Evolutionary conservation across 768 basidiomycete species (phyloP).

Genomic region (Boletellus sp.): DNA sequence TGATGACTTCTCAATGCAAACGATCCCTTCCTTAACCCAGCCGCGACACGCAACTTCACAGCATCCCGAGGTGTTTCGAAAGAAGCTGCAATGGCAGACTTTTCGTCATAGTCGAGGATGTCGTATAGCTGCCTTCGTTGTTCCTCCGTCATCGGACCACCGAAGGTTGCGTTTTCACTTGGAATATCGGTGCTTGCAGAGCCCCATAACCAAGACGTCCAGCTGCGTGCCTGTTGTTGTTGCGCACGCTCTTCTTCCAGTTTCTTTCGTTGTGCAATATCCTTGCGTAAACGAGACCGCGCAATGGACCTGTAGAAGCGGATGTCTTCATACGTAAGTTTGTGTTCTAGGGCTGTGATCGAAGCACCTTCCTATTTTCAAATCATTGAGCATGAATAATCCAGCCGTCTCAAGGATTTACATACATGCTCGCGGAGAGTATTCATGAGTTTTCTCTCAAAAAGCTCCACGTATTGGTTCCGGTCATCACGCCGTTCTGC

Average conservation of each 20-base stretch:
- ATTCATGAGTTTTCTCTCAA: slow-evolving; percentile 67
- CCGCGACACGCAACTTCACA: slow-evolving; percentile 67
- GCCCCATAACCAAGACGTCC: slow-evolving; percentile 84
- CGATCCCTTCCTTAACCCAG: slow-evolving; percentile 83
- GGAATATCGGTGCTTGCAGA: slow-evolving; percentile 39
- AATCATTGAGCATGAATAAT: not conserved
- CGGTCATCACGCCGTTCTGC: slow-evolving; percentile 85
- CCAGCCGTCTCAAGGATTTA: not conserved
- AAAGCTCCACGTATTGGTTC: slow-evolving; percentile 78
- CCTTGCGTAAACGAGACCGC: slow-evolving; percentile 81
- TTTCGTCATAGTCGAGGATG: slow-evolving; percentile 89
- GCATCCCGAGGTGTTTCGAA: slow-evolving; percentile 77
- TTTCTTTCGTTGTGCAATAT: slow-evolving; percentile 64
- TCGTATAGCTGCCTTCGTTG: slow-evolving; percentile 89
- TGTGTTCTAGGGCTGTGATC: slow-evolving; percentile 69
- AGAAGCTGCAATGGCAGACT: slow-evolving; percentile 62
- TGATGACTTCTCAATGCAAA: slow-evolving; percentile 80
- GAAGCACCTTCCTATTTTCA: slow-evolving; percentile 44
- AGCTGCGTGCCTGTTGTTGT: slow-evolving; percentile 50
- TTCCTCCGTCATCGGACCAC: slow-evolving; percentile 78
- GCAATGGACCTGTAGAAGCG: slow-evolving; percentile 97
- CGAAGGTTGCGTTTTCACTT: slow-evolving; percentile 54
- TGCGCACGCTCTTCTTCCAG: slow-evolving; percentile 65
- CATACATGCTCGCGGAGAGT: slow-evolving; percentile 54
- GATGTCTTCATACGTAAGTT: slow-evolving; percentile 90